A percentile compares a stretch with the other conserved stretches of the same genome.
phyloP scores from a whole-genome alignment of 1,139 yeast genomes.

The Lipomyces yarrowii region DNA sequence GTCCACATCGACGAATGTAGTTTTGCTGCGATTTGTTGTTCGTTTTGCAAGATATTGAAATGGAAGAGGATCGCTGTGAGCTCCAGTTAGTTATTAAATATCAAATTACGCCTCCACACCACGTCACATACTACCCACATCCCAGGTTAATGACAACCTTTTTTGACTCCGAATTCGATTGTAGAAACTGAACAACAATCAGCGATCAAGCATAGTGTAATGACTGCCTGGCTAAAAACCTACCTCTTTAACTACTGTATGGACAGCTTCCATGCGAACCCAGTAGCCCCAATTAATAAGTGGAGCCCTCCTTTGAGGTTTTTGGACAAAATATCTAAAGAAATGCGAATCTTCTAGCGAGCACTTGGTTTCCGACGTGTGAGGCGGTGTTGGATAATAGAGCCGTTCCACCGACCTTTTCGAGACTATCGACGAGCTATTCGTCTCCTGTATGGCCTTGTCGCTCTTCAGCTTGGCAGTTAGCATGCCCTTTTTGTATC shows the following conservation, averaged over 20 bases:
- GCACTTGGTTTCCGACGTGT: conserved; percentile 33
- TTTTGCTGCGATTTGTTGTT: conserved; percentile 35
- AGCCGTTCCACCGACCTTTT: conserved; percentile 76
- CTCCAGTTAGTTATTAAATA: background rate
- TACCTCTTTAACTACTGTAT: conserved; percentile 54
- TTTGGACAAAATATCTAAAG: conserved; percentile 69
- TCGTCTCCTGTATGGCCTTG: conserved; percentile 74
- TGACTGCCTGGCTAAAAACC: conserved; percentile 37
- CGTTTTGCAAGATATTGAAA: conserved; percentile 58
- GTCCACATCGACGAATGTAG: conserved; percentile 69
- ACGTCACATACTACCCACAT: conserved; percentile 57
- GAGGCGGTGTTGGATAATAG: conserved; percentile 48
- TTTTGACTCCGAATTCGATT: conserved; percentile 22
- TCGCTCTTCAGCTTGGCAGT: conserved; percentile 35
- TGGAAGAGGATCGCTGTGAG: conserved; percentile 62
- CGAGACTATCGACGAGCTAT: conserved; percentile 80
- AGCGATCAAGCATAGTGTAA: conserved; percentile 28
- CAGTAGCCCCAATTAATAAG: conserved; percentile 84
- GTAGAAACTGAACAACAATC: conserved; percentile 19
- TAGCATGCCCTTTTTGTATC: conserved; percentile 8
- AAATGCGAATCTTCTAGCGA: conserved; percentile 46
- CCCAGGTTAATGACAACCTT: conserved; percentile 66
- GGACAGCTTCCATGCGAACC: conserved; percentile 75
- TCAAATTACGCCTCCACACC: background rate
- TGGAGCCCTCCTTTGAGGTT: conserved; percentile 72